Base-by-base conservation (phyloP, 371 early-diverging fungal genomes). In the Saksenaea oblongispora region DNA sequence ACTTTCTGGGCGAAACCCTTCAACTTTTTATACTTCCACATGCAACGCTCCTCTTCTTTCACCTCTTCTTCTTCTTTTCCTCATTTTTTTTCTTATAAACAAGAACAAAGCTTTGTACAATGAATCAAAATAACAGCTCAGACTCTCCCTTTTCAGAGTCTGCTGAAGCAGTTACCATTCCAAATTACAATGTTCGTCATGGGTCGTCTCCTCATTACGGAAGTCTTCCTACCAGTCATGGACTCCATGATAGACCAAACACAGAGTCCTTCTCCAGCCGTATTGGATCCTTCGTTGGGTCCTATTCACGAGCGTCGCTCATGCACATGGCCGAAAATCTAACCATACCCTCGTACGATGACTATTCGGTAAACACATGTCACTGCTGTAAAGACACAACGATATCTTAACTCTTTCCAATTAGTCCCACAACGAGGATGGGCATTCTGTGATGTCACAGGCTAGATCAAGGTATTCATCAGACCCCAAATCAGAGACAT, bases 301-400 rank as follows among this genome's bases (percentile, higher is more conserved):
- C 82, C 8, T 82, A 77, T 56, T 79, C 82, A 18, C 63, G 82
- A n/a, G 77, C 82, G 1, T 75, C 79, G 0, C 66, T 82, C 53
- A 82, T 77, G 74, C 75, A 68, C 61, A 79, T 82, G 82, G 82
- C 79, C 10, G 82, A 82, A 47, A 82, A 82, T 58, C 34, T 82
- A 27, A 58, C 75, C 13, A 69, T 79, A n/a, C 73, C 42, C 8
- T 13, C 13, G 5, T 41, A 41, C 14, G 42, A 41, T 14, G 42
- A 41, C 14, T 17, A 13, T 41, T 5, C n/a, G n/a, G 42, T 41
- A 41, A 41, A 8, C 14, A 41, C n/a, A n/a, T n/a, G n/a, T n/a
- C n/a, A n/a, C n/a, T n/a, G n/a, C n/a, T n/a, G n/a, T n/a, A n/a
- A n/a, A n/a, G n/a, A n/a, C n/a, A n/a, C n/a, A n/a, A n/a, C n/a